Evolutionary conservation across 2,329 filamentous ascomycete species (phyloP).

Genomic region (Chrysoporthe puriensis): DNA sequence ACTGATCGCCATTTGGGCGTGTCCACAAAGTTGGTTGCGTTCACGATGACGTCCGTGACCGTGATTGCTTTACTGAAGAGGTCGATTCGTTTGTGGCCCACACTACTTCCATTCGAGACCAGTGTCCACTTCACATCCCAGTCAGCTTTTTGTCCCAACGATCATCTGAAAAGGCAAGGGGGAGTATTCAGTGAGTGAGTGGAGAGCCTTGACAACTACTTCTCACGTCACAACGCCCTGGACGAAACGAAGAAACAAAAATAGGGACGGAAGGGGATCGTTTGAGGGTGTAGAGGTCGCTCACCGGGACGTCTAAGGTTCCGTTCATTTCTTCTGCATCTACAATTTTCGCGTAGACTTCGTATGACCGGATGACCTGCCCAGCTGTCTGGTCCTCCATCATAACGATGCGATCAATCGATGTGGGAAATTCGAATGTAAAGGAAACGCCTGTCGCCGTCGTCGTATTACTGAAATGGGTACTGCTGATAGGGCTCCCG

Average conservation of each 20-base stretch:
- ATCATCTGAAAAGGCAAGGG: not conserved
- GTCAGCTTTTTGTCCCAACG: not conserved
- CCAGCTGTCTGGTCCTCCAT: conserved; percentile 36
- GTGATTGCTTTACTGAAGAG: conserved; percentile 29
- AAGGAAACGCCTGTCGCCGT: not conserved
- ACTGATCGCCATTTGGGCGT: conserved; percentile 34
- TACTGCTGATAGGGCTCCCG: conserved; percentile 1
- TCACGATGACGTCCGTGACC: conserved; percentile 33
- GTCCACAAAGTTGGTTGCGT: conserved; percentile 33
- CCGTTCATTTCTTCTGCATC: conserved; percentile 25
- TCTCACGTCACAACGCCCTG: no score
- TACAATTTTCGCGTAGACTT: conserved; percentile 30
- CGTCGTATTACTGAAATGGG: conserved; percentile 6
- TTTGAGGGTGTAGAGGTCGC: not conserved
- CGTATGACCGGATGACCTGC: conserved; percentile 34
- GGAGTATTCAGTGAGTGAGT: not conserved
- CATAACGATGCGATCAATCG: conserved; percentile 33
- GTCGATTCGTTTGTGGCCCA: conserved; percentile 36
- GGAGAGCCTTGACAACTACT: not conserved
- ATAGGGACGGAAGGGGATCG: not conserved
- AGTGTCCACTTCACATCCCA: conserved; percentile 27
- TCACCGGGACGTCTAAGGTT: conserved; percentile 23
- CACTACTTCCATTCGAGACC: conserved; percentile 33
- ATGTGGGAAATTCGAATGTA: conserved; percentile 28
- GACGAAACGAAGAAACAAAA: not conserved